A percentile compares a stretch with the other conserved stretches of the same genome.
These are phyloP conservation scores for Malassezia yamatoensis DNA, from an alignment of 1,284 basidiomycete genomes.

Conservation along the genomic window DNA sequence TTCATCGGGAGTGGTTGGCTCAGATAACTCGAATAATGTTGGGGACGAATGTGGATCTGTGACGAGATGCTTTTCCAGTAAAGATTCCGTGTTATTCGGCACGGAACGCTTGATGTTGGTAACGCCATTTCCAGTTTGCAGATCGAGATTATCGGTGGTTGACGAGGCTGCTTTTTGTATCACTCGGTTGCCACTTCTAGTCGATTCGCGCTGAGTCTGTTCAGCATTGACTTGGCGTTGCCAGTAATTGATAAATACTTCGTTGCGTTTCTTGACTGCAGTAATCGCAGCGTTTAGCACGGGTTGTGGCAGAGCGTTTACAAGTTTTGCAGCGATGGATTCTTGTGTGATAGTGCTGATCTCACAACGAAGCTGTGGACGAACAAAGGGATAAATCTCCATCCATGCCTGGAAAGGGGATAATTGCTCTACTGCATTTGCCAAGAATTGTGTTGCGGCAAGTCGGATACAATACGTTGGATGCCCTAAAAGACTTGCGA, in stretches of 20 bases:
- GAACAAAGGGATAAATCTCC: constrained; percentile 79
- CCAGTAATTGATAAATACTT: neutral
- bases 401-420: constrained; percentile 71
- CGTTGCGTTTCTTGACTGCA: neutral
- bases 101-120: too few relatives aligned
- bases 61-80: too few relatives aligned
- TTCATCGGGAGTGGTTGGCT: neutral
- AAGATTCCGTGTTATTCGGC: too few relatives aligned
- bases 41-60: too few relatives aligned
- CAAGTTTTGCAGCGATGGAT: constrained; percentile 63
- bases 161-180: too few relatives aligned
- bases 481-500: constrained; percentile 81
- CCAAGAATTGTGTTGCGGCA: constrained; percentile 77
- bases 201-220: too few relatives aligned
- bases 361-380: constrained; percentile 75
- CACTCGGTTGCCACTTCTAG: too few relatives aligned
- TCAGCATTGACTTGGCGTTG: neutral
- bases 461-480: constrained; percentile 97
- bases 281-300: constrained; percentile 71
- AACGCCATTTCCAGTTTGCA: too few relatives aligned
- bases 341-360: constrained; percentile 66
- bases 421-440: constrained; percentile 67
- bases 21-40: neutral
- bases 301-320: constrained; percentile 59
- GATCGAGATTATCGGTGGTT: too few relatives aligned